A percentile compares a stretch with the other conserved stretches of the same genome.
These are phyloP conservation scores for Elongisporangium senticosum DNA, from an alignment of 352 stramenopile species.

Conservation along the genomic window DNA sequence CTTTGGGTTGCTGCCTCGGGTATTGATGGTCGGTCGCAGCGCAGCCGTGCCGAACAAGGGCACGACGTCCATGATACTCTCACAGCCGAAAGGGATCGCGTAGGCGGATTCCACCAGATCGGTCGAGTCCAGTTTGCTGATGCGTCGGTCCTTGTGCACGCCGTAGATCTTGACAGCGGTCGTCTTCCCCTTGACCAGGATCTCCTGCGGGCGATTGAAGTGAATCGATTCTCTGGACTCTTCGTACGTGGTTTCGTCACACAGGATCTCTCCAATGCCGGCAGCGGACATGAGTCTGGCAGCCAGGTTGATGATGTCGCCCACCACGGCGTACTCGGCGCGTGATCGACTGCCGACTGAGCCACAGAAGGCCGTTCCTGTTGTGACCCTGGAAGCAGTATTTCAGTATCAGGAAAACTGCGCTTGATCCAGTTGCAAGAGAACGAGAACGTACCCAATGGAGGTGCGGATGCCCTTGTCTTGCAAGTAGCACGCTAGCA, in stretches of 20 bases:
- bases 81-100: constrained; percentile 39
- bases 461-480: constrained; percentile 59
- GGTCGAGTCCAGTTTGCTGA: constrained; percentile 27
- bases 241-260: constrained; percentile 57
- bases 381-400: constrained; percentile 41
- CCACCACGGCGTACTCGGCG: constrained; percentile 79
- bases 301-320: constrained; percentile 80
- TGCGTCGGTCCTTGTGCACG: constrained; percentile 26
- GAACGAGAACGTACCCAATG: constrained; percentile 40
- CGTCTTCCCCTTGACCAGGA: constrained; percentile 62
- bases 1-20: constrained; percentile 2
- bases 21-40: constrained; percentile 5
- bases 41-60: constrained; percentile 34
- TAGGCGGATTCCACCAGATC: constrained; percentile 24
- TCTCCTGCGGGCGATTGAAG: constrained; percentile 38
- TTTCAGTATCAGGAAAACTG: neutral
- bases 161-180: constrained; percentile 38
- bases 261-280: constrained; percentile 54
- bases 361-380: constrained; percentile 66
- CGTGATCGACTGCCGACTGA: constrained; percentile 63
- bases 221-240: constrained; percentile 51
- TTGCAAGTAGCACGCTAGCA: constrained; percentile 54
- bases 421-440: neutral
- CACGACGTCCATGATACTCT: constrained; percentile 40
- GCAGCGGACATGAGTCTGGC: constrained; percentile 73